Evolutionary conservation across 257 asterid species (phyloP).

Genomic region (Solanum raphanifolium): DNA sequence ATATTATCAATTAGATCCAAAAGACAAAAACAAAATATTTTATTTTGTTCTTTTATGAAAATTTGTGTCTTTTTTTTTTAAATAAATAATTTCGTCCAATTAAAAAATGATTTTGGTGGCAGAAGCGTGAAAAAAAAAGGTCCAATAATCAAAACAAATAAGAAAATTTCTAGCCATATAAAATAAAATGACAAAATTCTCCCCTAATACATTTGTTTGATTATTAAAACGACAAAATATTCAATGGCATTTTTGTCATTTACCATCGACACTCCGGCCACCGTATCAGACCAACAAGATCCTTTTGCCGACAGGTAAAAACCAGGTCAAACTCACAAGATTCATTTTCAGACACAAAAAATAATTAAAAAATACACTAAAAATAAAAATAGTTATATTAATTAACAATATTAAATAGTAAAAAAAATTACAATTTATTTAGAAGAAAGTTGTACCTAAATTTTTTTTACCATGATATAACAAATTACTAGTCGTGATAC

Average conservation of each 20-base stretch:
- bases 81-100: constrained; percentile 2
- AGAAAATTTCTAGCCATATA: background rate
- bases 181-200: background rate
- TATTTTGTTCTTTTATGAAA: constrained; percentile 28
- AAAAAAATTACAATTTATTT: background rate
- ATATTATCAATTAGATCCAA: constrained; percentile 13
- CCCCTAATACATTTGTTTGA: constrained; percentile 8
- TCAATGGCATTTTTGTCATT: constrained; percentile 24
- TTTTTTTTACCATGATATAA: background rate
- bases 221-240: background rate
- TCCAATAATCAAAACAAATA: constrained; percentile 12
- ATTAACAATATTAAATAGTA: background rate
- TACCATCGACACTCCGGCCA: constrained; percentile 40
- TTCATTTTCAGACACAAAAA: background rate
- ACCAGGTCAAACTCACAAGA: constrained; percentile 35
- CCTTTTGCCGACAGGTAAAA: constrained; percentile 39
- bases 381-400: background rate
- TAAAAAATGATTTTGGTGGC: constrained; percentile 33
- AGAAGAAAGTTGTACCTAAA: background rate
- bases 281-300: constrained; percentile 36
- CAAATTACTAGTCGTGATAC: background rate
- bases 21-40: constrained; percentile 12
- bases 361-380: background rate
- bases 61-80: background rate
- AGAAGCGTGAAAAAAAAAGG: constrained; percentile 32